Base-by-base conservation (phyloP, 2,329 filamentous ascomycete species). In the Pseudogymnoascus verrucosus region DNA sequence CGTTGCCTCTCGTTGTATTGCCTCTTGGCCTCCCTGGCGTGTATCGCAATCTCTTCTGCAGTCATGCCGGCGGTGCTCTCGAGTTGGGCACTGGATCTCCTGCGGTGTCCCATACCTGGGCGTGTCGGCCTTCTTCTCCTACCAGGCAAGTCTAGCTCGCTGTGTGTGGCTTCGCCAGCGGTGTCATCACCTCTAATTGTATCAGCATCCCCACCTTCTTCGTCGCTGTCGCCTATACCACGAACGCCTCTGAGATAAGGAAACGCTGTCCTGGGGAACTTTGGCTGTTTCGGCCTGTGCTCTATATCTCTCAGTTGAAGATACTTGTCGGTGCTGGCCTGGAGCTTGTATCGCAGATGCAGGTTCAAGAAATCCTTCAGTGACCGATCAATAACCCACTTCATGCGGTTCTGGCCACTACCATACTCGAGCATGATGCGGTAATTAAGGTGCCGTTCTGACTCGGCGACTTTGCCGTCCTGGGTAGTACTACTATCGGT, bases 381-480 rank as follows among this genome's bases (percentile, higher is more conserved):
- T 8, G 91, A 93, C 62, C 95, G 85, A 70, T 91, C 87, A 64
- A 99, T 90, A 16, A 90, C 88, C 95, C 95, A 99, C 72, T 90
- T 91, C 96, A 99, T 98, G 64, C 95, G 85, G 63, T 93, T 97
- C 63, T 95, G 85, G 0, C 95, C 96, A 73, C 90, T 98, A 12
- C 95, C 95, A 74, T 99, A 99, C 74, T 99, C 95, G 14, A 99
- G 80, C 69, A 96, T 91, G 63, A 99, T 93, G 51, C 88, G 89
- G 75, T 98, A 96, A 7, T 95, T 83, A 71, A 90, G 87, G 75
- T 98, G 95, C 31, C 93, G 78, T 66, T 72, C 73, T 77, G 70
- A 88, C 80, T 66, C 83, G 78, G 42, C 69, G 62, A 69, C 71
- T 66, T 8, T 68, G 66, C 23, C 68, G 62, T 74, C 77, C 68